These are phyloP conservation scores for Psidium friedrichsthalianum DNA, from an alignment of 345 rosid genomes.

Conservation along the genomic window DNA sequence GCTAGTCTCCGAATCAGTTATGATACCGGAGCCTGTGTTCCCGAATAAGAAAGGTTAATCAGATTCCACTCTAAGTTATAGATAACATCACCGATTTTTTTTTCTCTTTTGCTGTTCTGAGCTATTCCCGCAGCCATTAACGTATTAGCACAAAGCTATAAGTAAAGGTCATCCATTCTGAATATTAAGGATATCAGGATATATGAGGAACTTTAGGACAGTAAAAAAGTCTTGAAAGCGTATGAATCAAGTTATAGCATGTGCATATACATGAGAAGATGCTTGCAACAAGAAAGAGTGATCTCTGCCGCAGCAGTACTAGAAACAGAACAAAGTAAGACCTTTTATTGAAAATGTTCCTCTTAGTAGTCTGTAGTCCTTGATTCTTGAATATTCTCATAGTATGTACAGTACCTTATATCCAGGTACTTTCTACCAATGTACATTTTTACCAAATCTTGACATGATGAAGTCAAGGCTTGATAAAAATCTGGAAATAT, in stretches of 20 bases:
- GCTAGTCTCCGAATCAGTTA: constrained; percentile 31
- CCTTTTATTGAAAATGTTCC: background rate
- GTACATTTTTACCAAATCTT: background rate
- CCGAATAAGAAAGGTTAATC: background rate
- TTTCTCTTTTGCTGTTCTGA: background rate
- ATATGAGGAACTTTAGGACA: background rate
- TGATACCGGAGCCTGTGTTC: constrained; percentile 20
- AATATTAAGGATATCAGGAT: background rate
- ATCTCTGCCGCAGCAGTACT: background rate
- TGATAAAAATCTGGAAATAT: background rate
- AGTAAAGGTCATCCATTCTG: background rate
- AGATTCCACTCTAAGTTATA: background rate
- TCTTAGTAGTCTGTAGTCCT: background rate
- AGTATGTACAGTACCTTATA: background rate
- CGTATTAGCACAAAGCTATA: background rate
- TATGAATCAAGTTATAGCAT: background rate
- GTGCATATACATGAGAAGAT: background rate
- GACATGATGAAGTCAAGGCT: background rate
- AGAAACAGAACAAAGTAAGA: background rate
- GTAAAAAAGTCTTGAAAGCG: background rate
- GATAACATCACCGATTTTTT: background rate
- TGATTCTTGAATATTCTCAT: background rate
- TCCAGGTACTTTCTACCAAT: background rate
- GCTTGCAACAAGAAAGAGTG: background rate
- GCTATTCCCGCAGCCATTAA: background rate